Percentiles rank a stretch among this genome's conserved stretches.
Evolutionary conservation across 306 rosid genomes (phyloP).

Genomic region (Rosa persica): DNA sequence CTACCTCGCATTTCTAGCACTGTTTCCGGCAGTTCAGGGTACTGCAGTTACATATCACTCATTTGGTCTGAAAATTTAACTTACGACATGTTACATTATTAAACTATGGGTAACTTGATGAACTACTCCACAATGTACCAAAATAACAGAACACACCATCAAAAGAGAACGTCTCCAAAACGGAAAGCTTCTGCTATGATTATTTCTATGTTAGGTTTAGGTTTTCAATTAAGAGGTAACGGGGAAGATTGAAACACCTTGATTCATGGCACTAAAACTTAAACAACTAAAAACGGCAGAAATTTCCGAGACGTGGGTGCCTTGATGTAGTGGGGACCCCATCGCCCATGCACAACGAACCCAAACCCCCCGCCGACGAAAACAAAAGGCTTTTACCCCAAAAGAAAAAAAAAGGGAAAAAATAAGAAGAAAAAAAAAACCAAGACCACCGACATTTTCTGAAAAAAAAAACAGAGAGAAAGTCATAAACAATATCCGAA

Average conservation of each 20-base stretch:
- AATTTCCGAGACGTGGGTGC: not conserved
- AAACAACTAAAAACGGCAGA: not conserved
- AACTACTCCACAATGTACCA: not conserved
- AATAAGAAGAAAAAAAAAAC: not conserved
- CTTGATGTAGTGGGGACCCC: constrained; percentile 25
- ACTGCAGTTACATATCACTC: too few relatives aligned
- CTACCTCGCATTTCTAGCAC: constrained; percentile 25
- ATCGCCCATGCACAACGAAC: constrained; percentile 21
- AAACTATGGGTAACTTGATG: not conserved
- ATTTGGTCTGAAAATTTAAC: too few relatives aligned
- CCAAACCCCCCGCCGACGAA: constrained; percentile 26
- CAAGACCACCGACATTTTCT: constrained; percentile 63
- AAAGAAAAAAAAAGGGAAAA: not conserved
- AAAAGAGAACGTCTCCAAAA: not conserved
- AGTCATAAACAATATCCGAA: too few relatives aligned
- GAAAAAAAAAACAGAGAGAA: too few relatives aligned
- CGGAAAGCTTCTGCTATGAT: not conserved
- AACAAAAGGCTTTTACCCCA: not conserved
- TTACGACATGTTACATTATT: not conserved
- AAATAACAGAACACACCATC: too few relatives aligned
- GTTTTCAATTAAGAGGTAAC: not conserved
- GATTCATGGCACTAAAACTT: not conserved
- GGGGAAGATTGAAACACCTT: not conserved
- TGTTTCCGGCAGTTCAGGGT: not conserved
- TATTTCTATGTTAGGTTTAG: not conserved